A percentile compares a stretch with the other conserved stretches of the same genome.
Conservation (phyloP, 2,329 filamentous ascomycete genomes). For the Cladosporium sp. region DNA sequence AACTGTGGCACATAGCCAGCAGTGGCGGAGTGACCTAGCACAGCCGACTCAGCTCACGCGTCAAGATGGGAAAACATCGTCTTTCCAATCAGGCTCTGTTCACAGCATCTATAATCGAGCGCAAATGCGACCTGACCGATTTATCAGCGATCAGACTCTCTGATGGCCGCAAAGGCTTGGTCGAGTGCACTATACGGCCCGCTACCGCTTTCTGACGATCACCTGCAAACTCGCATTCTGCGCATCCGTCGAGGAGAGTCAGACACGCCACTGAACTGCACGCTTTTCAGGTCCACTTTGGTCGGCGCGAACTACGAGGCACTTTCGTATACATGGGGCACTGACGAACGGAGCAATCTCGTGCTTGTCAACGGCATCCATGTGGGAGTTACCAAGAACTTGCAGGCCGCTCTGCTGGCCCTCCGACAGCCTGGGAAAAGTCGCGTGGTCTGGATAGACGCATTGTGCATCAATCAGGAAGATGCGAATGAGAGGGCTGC, state of each 20-base stretch:
- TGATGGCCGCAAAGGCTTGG: neutral
- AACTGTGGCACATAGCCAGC: too few species aligned
- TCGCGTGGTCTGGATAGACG: conserved; percentile 5
- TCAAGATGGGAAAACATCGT: too few species aligned
- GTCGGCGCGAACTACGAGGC: neutral
- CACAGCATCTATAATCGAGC: too few species aligned
- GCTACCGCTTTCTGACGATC: neutral
- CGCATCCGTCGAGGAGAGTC: neutral
- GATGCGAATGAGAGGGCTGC: neutral
- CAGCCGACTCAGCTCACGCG: too few species aligned
- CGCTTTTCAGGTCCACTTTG: neutral
- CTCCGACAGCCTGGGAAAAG: neutral
- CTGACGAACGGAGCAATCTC: neutral
- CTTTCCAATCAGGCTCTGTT: too few species aligned
- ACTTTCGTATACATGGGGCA: conserved; percentile 1
- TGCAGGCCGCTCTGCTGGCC: neutral
- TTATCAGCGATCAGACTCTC: too few species aligned
- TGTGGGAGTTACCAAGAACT: neutral
- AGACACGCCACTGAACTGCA: neutral
- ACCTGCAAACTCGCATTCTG: neutral
- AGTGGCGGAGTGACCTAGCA: too few species aligned
- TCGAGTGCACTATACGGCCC: neutral
- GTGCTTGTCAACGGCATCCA: neutral
- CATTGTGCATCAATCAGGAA: conserved; percentile 9
- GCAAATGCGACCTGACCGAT: too few species aligned